Evolutionary conservation across 805 yeast species (phyloP).

Genomic region (Kuraishia floccosa): DNA sequence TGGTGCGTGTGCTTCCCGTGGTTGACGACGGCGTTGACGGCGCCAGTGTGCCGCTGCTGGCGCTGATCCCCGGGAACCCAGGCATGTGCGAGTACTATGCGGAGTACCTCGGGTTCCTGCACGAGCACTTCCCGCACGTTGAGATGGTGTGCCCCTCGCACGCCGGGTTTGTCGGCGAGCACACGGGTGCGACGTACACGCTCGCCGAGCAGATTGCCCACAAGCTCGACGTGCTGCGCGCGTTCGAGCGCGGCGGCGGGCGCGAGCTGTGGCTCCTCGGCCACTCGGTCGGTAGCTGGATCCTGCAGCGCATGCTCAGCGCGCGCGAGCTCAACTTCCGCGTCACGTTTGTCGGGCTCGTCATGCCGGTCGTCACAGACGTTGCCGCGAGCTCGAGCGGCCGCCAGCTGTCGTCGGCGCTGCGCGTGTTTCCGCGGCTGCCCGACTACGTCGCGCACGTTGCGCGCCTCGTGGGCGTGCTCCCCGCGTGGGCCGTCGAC

Average conservation of each 20-base stretch:
- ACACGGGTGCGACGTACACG: constrained; percentile 14
- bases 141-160: constrained; percentile 56
- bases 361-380: constrained; percentile 62
- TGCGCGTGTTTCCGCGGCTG: not conserved
- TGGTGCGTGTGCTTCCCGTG: too few relatives aligned
- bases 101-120: constrained; percentile 35
- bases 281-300: constrained; percentile 65
- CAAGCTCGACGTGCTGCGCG: constrained; percentile 37
- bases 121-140: constrained; percentile 26
- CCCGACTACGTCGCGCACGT: not conserved
- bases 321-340: constrained; percentile 11
- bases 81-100: constrained; percentile 58
- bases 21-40: not conserved
- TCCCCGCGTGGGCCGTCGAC: not conserved
- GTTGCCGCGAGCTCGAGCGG: constrained; percentile 28
- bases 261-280: constrained; percentile 40
- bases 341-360: constrained; percentile 39
- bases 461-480: not conserved
- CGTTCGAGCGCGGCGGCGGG: constrained; percentile 12
- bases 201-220: constrained; percentile 50
- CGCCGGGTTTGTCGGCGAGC: constrained; percentile 34
- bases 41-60: constrained; percentile 27
- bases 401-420: not conserved
- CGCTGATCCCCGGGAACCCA: constrained; percentile 71
- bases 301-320: constrained; percentile 41